Evolutionary conservation across 2,329 filamentous ascomycete species (phyloP).

Genomic region (Aspergillus eucalypticola): DNA sequence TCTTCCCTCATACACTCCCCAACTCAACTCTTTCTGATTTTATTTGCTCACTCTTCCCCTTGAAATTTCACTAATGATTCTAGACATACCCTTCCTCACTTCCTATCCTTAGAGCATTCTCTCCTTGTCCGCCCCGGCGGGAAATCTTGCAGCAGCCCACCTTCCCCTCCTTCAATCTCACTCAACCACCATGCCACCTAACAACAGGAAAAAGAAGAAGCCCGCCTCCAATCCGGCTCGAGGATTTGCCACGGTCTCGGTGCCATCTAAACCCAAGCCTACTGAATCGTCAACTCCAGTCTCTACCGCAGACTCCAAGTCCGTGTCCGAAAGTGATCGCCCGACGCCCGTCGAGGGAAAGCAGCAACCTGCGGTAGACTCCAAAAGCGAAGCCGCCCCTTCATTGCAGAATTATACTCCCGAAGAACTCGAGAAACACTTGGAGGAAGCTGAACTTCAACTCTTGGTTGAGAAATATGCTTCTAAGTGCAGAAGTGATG

Average conservation of each 20-base stretch:
- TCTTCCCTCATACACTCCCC: slow-evolving; percentile 1
- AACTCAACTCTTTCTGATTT: background rate
- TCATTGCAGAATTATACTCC: slow-evolving; percentile 64
- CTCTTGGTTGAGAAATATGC: slow-evolving; percentile 81
- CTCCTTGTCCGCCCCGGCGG: background rate
- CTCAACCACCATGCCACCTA: slow-evolving; percentile 59
- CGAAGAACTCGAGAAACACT: slow-evolving; percentile 84
- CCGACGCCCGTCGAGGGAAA: slow-evolving; percentile 24
- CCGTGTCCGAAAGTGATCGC: slow-evolving; percentile 34
- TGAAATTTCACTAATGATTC: background rate
- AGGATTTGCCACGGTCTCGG: slow-evolving; percentile 90
- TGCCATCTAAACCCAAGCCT: slow-evolving; percentile 76
- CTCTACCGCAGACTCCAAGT: slow-evolving; percentile 30
- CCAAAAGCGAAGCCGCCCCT: slow-evolving; percentile 19
- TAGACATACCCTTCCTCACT: background rate
- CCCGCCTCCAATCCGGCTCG: slow-evolving; percentile 80
- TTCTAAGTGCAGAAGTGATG: slow-evolving; percentile 75
- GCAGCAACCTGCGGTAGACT: slow-evolving; percentile 12
- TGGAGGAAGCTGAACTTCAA: slow-evolving; percentile 89
- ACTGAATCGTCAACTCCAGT: slow-evolving; percentile 37
- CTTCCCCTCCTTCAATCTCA: slow-evolving; percentile 5
- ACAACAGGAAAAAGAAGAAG: slow-evolving; percentile 92
- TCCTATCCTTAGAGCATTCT: no score
- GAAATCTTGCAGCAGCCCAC: slow-evolving; percentile 1
- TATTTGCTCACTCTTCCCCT: background rate